phyloP scores from a whole-genome alignment of 2,329 filamentous ascomycete species.

The Trichoderma koningii region DNA sequence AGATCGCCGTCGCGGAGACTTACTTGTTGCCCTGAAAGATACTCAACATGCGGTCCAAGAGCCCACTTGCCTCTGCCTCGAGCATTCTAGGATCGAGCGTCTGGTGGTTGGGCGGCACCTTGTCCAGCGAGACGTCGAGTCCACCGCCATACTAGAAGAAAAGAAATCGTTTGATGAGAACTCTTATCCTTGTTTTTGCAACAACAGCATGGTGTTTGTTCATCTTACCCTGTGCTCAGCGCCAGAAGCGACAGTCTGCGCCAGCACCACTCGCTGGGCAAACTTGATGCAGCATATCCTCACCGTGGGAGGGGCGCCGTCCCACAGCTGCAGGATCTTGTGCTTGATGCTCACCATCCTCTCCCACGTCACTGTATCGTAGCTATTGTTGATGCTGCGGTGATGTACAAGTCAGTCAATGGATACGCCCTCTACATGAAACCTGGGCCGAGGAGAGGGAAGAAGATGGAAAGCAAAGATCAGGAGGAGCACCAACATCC shows the following conservation, averaged over 20 bases:
- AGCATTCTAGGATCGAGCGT: constrained; percentile 77
- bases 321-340: constrained; percentile 86
- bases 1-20: constrained; percentile 37
- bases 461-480: no score
- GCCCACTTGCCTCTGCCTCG: constrained; percentile 88
- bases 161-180: constrained; percentile 31
- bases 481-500: constrained; percentile 75
- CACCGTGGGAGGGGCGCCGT: constrained; percentile 72
- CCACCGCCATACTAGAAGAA: constrained; percentile 47
- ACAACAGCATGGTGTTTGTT: not conserved
- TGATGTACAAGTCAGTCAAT: constrained; percentile 26
- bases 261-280: constrained; percentile 86
- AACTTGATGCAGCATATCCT: constrained; percentile 98
- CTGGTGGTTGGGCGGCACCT: constrained; percentile 81
- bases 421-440: not conserved
- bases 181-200: not conserved
- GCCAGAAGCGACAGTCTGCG: constrained; percentile 82
- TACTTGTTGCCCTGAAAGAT: constrained; percentile 86
- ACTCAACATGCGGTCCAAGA: constrained; percentile 83
- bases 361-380: constrained; percentile 82
- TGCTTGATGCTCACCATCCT: constrained; percentile 86
- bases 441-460: no score
- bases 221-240: constrained; percentile 76
- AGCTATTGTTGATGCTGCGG: constrained; percentile 79
- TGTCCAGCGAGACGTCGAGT: constrained; percentile 78